Evolutionary conservation across 2,329 filamentous ascomycete species (phyloP).

Genomic region (Aspergillus calidoustus): DNA sequence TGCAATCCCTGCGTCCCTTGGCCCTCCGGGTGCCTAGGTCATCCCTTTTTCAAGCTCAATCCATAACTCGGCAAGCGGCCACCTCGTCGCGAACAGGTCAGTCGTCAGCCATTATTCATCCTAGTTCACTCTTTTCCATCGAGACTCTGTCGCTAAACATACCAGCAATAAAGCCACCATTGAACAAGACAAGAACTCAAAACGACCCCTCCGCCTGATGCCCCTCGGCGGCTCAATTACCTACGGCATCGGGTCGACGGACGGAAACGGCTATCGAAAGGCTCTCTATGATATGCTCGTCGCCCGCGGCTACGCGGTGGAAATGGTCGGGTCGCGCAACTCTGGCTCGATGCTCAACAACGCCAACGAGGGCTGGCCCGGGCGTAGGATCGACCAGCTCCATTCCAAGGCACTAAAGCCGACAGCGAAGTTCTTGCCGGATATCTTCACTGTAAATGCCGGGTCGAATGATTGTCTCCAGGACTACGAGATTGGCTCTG

Average conservation of each 20-base stretch:
- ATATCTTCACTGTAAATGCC: background rate
- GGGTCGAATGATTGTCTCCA: slow-evolving; percentile 5
- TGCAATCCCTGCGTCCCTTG: background rate
- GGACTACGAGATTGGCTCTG: background rate
- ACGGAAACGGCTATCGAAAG: slow-evolving; percentile 1
- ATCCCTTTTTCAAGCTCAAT: background rate
- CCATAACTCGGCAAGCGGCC: background rate
- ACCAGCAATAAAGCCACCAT: no score
- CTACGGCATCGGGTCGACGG: background rate
- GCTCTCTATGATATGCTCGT: background rate
- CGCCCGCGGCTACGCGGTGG: background rate
- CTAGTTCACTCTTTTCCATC: no score
- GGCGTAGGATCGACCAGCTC: background rate
- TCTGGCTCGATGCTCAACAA: background rate
- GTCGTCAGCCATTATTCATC: background rate
- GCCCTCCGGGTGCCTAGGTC: background rate
- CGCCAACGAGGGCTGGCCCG: slow-evolving; percentile 2
- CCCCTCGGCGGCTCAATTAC: slow-evolving; percentile 3
- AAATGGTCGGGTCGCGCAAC: background rate
- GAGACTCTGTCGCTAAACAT: no score
- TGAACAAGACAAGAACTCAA: no score
- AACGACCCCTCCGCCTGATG: background rate
- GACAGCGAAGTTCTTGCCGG: background rate
- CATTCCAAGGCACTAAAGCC: background rate
- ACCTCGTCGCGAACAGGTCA: background rate